Evolutionary conservation across 2,329 filamentous ascomycete species (phyloP).

Genomic region (Bipolaris sorokiniana): DNA sequence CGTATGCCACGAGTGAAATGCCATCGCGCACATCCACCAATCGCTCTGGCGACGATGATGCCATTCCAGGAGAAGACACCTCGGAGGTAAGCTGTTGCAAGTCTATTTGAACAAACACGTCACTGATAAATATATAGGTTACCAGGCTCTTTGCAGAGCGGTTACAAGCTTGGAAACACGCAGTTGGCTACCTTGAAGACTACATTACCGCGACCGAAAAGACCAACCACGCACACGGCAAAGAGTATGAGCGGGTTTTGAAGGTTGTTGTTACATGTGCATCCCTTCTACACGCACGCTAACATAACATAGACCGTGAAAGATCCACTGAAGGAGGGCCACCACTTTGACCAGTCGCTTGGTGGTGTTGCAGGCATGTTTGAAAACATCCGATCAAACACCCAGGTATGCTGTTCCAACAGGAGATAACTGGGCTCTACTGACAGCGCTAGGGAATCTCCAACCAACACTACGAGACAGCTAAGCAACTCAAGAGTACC

Average conservation of each 20-base stretch:
- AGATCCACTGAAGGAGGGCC: constrained; percentile 82
- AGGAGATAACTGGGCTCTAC: neutral
- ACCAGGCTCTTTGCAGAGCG: constrained; percentile 78
- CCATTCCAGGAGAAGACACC: constrained; percentile 57
- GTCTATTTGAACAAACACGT: no score
- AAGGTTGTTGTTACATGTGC: constrained; percentile 63
- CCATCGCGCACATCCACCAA: constrained; percentile 43
- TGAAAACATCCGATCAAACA: constrained; percentile 92
- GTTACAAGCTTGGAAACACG: constrained; percentile 94
- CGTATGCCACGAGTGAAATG: constrained; percentile 39
- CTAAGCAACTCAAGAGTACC: constrained; percentile 84
- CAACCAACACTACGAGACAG: constrained; percentile 88
- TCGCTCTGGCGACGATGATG: constrained; percentile 51
- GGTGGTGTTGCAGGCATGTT: constrained; percentile 89
- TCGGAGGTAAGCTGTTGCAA: constrained; percentile 43
- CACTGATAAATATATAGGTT: constrained; percentile 21
- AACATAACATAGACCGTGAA: constrained; percentile 72
- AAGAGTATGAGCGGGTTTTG: constrained; percentile 93
- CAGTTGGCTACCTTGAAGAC: constrained; percentile 87
- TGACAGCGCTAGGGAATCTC: constrained; percentile 68
- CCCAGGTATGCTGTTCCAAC: constrained; percentile 61
- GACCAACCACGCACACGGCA: constrained; percentile 80
- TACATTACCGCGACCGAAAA: constrained; percentile 87
- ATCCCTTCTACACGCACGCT: constrained; percentile 4
- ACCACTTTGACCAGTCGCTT: constrained; percentile 91